Base-by-base conservation (phyloP, 371 early-diverging fungal species). In the Phascolomyces articulosus region DNA sequence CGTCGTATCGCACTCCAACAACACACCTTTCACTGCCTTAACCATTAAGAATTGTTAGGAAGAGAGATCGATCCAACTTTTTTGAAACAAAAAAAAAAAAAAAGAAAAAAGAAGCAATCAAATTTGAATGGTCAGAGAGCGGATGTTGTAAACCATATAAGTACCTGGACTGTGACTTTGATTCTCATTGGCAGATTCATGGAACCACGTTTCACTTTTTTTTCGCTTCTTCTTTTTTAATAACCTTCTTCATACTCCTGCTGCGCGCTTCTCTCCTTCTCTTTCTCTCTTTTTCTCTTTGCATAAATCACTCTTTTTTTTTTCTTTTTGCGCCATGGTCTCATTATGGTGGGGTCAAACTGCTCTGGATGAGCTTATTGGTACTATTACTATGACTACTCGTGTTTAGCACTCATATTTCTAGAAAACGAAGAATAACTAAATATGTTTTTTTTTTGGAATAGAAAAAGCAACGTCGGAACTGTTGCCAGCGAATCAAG, bases 391-490 rank as follows among this genome's bases (percentile, higher is more conserved):
- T 13, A 31, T 31, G 6, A 34, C 34, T 34, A n/a, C n/a, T n/a
- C n/a, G n/a, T n/a, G n/a, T n/a, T n/a, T n/a, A n/a, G n/a, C 38
- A 13, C 13, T 38, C 13, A 38, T 38, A 9, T 38, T 38, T 38
- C 38, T 38, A 6, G 38, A 13, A 6, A 9, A 38, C 13, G 38
- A 38, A 38, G 13, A 38, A 13, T 9, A 38, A 38, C 38, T 9
- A 38, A 38, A 13, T n/a, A n/a, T n/a, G n/a, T n/a, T 34, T 34
- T 34, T 0, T 34, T 34, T 9, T 34, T 34, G 11, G 6, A 34
- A 9, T 77, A 93, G 94, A 91, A 54, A 85, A 84, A 60, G 95
- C 96, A n/a, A 97, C 97, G 15, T 90, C 93, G 2, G 98, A 96
- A 72, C 88, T 90, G 65, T 67, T 95, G 4, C 96, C 95, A 20